phyloP scores from a whole-genome alignment of 2,329 filamentous ascomycete genomes.

The Bipolaris zeicola region DNA sequence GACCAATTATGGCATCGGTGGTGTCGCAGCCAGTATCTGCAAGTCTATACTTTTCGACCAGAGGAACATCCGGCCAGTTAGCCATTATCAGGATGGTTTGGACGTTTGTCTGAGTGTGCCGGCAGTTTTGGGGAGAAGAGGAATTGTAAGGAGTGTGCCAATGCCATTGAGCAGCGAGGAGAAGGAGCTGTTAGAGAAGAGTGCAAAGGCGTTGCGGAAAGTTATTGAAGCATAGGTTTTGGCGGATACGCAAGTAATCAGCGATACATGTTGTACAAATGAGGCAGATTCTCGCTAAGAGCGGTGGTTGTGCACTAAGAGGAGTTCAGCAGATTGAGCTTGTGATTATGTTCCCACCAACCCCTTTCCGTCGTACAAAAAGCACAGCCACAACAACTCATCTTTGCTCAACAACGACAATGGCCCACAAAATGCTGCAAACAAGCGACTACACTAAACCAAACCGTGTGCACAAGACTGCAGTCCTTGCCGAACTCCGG shows the following conservation, averaged over 20 bases:
- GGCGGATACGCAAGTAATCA: background rate
- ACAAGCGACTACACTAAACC: background rate
- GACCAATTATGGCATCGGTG: constrained; percentile 29
- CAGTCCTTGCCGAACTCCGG: background rate
- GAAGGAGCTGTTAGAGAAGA: constrained; percentile 14
- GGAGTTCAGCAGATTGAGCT: no score
- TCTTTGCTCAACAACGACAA: background rate
- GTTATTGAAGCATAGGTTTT: constrained; percentile 8
- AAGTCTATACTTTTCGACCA: constrained; percentile 23
- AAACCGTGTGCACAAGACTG: background rate
- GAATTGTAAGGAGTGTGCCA: constrained; percentile 15
- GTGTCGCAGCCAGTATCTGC: constrained; percentile 25
- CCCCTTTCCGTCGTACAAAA: background rate
- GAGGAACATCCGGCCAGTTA: constrained; percentile 19
- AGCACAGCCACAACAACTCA: background rate
- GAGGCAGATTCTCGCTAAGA: no score
- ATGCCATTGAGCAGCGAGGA: constrained; percentile 16
- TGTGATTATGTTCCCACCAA: background rate
- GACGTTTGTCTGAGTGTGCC: constrained; percentile 26
- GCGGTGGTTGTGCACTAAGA: no score
- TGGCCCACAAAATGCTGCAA: background rate
- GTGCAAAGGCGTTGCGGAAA: constrained; percentile 22
- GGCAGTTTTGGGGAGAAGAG: constrained; percentile 22
- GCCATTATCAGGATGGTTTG: constrained; percentile 19
- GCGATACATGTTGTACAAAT: background rate